A percentile compares a stretch with the other conserved stretches of the same genome.
Evolutionary conservation across 768 basidiomycete species (phyloP).

Genomic region (Psilocybe sp.): DNA sequence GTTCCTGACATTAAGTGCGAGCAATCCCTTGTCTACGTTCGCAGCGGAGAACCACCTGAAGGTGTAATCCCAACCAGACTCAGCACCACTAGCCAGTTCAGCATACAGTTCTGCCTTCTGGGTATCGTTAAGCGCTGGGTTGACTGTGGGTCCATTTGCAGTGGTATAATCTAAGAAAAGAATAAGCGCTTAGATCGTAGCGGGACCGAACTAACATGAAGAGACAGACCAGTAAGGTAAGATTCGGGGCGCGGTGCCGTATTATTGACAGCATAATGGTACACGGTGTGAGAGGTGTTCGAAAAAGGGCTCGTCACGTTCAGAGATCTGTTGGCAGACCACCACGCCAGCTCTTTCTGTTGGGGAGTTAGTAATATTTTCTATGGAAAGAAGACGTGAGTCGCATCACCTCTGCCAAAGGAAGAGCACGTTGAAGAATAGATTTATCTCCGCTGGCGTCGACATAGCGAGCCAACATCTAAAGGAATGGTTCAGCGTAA

Average conservation of each 20-base stretch:
- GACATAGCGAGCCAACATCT: slow-evolving; percentile 93
- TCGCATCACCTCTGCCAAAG: slow-evolving; percentile 69
- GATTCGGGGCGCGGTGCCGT: slow-evolving; percentile 89
- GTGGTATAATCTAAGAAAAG: slow-evolving; percentile 65
- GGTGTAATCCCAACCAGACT: slow-evolving; percentile 69
- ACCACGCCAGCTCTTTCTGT: slow-evolving; percentile 82
- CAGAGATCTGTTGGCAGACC: slow-evolving; percentile 69
- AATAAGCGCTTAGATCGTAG: not conserved
- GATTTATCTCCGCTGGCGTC: slow-evolving; percentile 62
- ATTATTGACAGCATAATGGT: slow-evolving; percentile 76
- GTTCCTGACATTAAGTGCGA: slow-evolving; percentile 67
- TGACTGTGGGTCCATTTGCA: slow-evolving; percentile 60
- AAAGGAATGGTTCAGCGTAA: not conserved
- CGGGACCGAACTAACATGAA: not conserved
- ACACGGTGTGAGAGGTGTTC: slow-evolving; percentile 60
- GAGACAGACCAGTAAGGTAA: slow-evolving; percentile 53
- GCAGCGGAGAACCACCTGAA: slow-evolving; percentile 44
- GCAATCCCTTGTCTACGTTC: slow-evolving; percentile 52
- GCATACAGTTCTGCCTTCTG: slow-evolving; percentile 70
- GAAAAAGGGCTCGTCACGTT: slow-evolving; percentile 70
- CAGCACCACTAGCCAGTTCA: slow-evolving; percentile 86
- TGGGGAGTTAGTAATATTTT: not conserved
- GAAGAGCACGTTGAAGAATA: slow-evolving; percentile 80
- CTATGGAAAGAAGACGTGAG: not conserved
- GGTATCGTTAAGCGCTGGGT: slow-evolving; percentile 55